Percentiles rank a stretch among this genome's conserved stretches.
Conservation (phyloP, 106 monocot genomes). For the Narthecium ossifragum region DNA sequence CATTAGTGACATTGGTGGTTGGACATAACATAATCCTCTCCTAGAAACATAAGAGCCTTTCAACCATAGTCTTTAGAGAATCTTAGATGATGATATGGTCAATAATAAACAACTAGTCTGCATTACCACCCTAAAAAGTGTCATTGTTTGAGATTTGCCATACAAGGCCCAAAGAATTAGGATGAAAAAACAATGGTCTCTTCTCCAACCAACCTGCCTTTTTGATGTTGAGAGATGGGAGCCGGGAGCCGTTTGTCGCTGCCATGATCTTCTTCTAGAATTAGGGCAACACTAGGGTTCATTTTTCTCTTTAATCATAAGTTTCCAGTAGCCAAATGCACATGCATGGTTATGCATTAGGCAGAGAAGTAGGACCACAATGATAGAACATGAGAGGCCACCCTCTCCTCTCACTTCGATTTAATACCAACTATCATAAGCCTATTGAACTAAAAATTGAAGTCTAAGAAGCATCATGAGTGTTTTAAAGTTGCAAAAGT, state of each 20-base stretch:
- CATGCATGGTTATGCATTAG: neutral
- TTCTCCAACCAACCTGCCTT: constrained; percentile 1
- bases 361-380: constrained; percentile 1
- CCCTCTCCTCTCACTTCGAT: too few species aligned
- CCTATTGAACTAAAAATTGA: too few species aligned
- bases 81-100: too few species aligned
- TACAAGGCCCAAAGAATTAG: neutral
- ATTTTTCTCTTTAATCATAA: constrained; percentile 5
- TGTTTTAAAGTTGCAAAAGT: neutral
- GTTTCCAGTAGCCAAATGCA: neutral
- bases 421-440: too few species aligned
- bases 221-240: neutral
- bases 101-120: too few species aligned
- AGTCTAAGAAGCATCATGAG: constrained; percentile 4
- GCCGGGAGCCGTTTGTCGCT: too few species aligned
- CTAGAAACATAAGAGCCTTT: neutral
- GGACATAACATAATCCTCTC: neutral
- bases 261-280: neutral
- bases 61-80: too few species aligned
- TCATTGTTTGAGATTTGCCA: constrained; percentile 2
- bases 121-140: too few species aligned
- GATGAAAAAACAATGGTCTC: neutral
- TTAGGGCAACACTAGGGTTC: constrained; percentile 6
- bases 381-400: neutral
- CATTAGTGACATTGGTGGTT: constrained; percentile 3